Conservation (phyloP, 2,329 filamentous ascomycete species). For the Aspergillus sp. region DNA sequence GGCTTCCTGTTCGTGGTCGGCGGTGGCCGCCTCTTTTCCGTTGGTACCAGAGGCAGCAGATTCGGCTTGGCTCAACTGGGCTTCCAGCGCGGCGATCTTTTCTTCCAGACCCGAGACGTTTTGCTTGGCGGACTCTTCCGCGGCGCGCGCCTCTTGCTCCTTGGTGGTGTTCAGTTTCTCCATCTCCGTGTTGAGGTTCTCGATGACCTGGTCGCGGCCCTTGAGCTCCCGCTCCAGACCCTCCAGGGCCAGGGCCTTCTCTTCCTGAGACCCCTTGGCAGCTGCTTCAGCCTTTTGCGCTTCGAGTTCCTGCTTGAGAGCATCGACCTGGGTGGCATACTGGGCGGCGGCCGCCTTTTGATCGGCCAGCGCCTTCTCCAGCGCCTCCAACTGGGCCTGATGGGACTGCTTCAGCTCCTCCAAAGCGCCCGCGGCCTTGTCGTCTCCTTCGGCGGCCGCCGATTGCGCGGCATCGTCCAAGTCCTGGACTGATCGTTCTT, state of each 20-base stretch:
- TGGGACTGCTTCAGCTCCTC: slow-evolving; percentile 32
- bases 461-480: slow-evolving; percentile 32
- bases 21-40: slow-evolving; percentile 19
- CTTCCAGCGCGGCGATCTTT: slow-evolving; percentile 28
- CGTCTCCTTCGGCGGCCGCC: slow-evolving; percentile 29
- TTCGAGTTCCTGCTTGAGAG: slow-evolving; percentile 26
- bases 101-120: slow-evolving; percentile 24
- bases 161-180: slow-evolving; percentile 28
- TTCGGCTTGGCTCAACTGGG: slow-evolving; percentile 26
- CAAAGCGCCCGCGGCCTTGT: slow-evolving; percentile 25
- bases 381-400: slow-evolving; percentile 25
- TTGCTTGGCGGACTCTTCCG: slow-evolving; percentile 25
- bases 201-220: slow-evolving; percentile 29
- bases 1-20: slow-evolving; percentile 31
- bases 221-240: slow-evolving; percentile 27
- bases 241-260: slow-evolving; percentile 26
- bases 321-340: slow-evolving; percentile 21
- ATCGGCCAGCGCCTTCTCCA: slow-evolving; percentile 27
- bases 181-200: slow-evolving; percentile 33
- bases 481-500: slow-evolving; percentile 29
- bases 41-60: slow-evolving; percentile 18
- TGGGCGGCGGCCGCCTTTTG: slow-evolving; percentile 24
- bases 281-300: slow-evolving; percentile 13
- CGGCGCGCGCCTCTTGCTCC: slow-evolving; percentile 27
- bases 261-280: slow-evolving; percentile 9